These are phyloP conservation scores for Thelonectria blattea DNA, from an alignment of 2,329 filamentous ascomycete genomes.

Conservation along the genomic window DNA sequence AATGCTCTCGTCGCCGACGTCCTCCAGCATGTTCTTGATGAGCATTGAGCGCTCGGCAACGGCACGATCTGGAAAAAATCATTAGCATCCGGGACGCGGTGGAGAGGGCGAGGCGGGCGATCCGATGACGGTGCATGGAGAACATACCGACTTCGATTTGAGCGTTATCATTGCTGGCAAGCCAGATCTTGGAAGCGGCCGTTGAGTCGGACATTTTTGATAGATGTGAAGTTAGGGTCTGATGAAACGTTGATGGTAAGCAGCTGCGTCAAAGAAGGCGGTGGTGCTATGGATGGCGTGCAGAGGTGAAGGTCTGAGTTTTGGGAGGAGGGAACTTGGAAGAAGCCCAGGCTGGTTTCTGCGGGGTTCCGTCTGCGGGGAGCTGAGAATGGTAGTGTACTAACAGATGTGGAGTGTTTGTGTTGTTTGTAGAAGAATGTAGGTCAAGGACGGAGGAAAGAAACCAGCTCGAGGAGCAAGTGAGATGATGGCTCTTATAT, in stretches of 20 bases:
- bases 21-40: slow-evolving; percentile 98
- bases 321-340: neutral
- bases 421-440: no score
- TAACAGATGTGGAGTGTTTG: neutral
- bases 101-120: slow-evolving; percentile 10
- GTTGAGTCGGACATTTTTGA: slow-evolving; percentile 47
- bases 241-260: neutral
- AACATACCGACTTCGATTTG: slow-evolving; percentile 55
- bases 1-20: slow-evolving; percentile 72
- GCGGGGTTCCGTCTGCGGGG: slow-evolving; percentile 34
- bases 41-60: slow-evolving; percentile 92
- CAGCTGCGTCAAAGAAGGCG: neutral
- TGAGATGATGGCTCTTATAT: neutral
- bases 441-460: no score
- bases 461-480: neutral
- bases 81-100: slow-evolving; percentile 24
- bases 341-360: slow-evolving; percentile 26
- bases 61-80: slow-evolving; percentile 66
- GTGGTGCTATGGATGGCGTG: slow-evolving; percentile 17
- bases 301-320: slow-evolving; percentile 34
- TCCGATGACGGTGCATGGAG: slow-evolving; percentile 19
- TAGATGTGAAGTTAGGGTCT: slow-evolving; percentile 2
- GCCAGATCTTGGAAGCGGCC: slow-evolving; percentile 51
- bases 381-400: neutral
- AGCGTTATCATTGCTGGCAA: slow-evolving; percentile 59